These are phyloP conservation scores for Fusarium siculi DNA, from an alignment of 2,329 filamentous ascomycete species.

Conservation along the genomic window DNA sequence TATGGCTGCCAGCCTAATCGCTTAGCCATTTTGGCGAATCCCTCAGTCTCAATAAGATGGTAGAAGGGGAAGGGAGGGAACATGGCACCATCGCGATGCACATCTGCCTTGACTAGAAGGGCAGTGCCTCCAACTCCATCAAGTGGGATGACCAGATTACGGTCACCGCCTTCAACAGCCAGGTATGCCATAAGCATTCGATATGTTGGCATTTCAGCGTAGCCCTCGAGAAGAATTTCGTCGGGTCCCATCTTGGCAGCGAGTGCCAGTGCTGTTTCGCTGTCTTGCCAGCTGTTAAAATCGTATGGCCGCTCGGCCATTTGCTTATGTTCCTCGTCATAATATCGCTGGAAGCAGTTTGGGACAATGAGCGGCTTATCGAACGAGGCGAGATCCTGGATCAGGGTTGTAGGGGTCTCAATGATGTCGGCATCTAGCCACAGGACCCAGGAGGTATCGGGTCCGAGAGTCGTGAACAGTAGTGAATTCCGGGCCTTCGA, in stretches of 20 bases:
- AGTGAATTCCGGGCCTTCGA: constrained; percentile 92
- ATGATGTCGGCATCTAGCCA: constrained; percentile 95
- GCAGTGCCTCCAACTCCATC: constrained; percentile 96
- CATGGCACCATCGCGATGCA: constrained; percentile 97
- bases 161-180: constrained; percentile 66
- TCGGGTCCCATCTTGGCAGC: constrained; percentile 85
- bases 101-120: constrained; percentile 93
- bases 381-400: constrained; percentile 89
- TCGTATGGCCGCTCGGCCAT: constrained; percentile 88
- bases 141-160: constrained; percentile 74
- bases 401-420: constrained; percentile 84
- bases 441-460: constrained; percentile 92
- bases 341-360: constrained; percentile 93
- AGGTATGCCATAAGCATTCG: constrained; percentile 91
- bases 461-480: constrained; percentile 93
- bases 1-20: constrained; percentile 85
- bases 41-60: constrained; percentile 96
- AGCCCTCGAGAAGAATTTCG: constrained; percentile 93
- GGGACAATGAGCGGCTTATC: constrained; percentile 93
- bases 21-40: constrained; percentile 96
- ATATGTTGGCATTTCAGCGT: constrained; percentile 92
- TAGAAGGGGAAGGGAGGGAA: constrained; percentile 98
- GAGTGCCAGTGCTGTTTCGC: constrained; percentile 78
- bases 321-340: constrained; percentile 73
- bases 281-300: constrained; percentile 98